Evolutionary conservation across 2,329 filamentous ascomycete species (phyloP).

Genomic region (Paecilomyces sp.): DNA sequence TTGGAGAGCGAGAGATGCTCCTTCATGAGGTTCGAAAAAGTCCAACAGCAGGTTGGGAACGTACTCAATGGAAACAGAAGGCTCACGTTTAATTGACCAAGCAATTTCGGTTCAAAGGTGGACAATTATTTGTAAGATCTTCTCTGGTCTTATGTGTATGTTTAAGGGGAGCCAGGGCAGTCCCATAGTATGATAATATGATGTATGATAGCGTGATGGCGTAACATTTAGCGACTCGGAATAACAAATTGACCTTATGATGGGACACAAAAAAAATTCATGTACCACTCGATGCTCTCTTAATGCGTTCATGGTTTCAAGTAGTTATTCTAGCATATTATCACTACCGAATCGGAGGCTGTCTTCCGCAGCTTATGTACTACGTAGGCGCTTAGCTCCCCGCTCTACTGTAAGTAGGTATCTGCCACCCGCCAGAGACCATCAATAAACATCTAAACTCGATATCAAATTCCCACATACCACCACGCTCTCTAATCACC

Average conservation of each 20-base stretch:
- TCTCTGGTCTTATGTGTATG: no score
- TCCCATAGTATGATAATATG: background rate
- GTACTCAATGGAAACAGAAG: slow-evolving; percentile 8
- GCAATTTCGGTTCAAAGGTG: background rate
- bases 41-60: slow-evolving; percentile 20
- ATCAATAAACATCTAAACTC: background rate
- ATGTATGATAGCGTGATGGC: background rate
- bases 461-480: background rate
- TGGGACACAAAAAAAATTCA: no score
- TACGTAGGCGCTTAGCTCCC: no score
- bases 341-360: no score
- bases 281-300: no score
- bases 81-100: slow-evolving; percentile 8
- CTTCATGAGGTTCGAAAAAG: slow-evolving; percentile 33
- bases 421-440: no score
- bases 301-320: no score
- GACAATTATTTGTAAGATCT: background rate
- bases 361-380: no score
- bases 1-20: slow-evolving; percentile 39
- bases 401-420: no score
- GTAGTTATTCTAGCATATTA: no score
- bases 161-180: no score
- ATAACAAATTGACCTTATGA: no score
- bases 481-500: background rate
- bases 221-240: background rate